Evolutionary conservation across 495 filamentous ascomycete genomes (phyloP).

Genomic region (Cudoniella acicularis): DNA sequence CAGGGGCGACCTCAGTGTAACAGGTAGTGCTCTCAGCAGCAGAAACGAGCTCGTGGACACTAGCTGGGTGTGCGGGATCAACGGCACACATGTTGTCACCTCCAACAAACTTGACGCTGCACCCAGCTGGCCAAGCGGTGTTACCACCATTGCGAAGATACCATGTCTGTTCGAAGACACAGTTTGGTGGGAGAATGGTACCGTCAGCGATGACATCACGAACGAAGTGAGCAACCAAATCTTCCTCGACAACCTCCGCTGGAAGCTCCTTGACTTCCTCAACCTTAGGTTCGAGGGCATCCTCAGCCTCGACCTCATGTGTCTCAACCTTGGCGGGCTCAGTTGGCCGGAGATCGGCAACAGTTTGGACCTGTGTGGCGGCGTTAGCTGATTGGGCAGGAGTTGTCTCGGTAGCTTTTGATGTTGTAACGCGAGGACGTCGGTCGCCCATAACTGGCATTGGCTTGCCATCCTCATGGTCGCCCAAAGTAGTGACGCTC

Average conservation of each 20-base stretch:
- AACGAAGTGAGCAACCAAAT: conserved; percentile 72
- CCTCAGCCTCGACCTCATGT: conserved; percentile 27
- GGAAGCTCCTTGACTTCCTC: conserved; percentile 30
- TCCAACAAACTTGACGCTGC: conserved; percentile 84
- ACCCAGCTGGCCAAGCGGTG: conserved; percentile 78
- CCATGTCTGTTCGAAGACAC: conserved; percentile 87
- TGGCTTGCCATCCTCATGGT: conserved; percentile 59
- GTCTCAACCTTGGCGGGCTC: conserved; percentile 39
- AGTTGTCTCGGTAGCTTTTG: conserved; percentile 49
- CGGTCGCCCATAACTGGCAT: conserved; percentile 69
- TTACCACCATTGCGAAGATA: conserved; percentile 82
- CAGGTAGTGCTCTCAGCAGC: conserved; percentile 80
- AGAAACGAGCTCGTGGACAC: conserved; percentile 62
- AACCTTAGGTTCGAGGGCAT: conserved; percentile 21
- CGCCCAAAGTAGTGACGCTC: conserved; percentile 77
- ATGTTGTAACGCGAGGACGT: conserved; percentile 30
- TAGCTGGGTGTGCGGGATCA: conserved; percentile 70
- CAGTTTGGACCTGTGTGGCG: conserved; percentile 64
- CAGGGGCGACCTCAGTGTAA: conserved; percentile 61
- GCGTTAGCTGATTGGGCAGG: conserved; percentile 47
- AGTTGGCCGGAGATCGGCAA: conserved; percentile 62
- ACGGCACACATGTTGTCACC: conserved; percentile 94
- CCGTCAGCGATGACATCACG: conserved; percentile 77
- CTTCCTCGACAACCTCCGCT: conserved; percentile 20
- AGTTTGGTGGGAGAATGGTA: conserved; percentile 60